phyloP scores from a whole-genome alignment of 2,329 filamentous ascomycete species.

The Alternaria burnsii region DNA sequence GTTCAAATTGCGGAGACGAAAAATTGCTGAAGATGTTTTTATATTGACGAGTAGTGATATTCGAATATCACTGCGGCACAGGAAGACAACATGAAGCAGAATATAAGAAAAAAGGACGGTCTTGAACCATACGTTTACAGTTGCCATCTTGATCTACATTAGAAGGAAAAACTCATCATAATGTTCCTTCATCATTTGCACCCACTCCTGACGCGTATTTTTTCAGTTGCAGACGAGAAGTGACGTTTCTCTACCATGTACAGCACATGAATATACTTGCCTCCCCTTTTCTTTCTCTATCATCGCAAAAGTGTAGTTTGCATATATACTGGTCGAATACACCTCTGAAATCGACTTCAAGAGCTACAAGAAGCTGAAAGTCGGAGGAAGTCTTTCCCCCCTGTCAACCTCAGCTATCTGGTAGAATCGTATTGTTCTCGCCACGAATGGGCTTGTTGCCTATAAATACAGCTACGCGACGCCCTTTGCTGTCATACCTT shows the following conservation, averaged over 20 bases:
- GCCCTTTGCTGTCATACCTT: background rate
- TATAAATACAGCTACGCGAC: background rate
- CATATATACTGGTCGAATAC: too few relatives aligned
- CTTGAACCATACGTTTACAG: background rate
- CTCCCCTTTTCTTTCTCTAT: background rate
- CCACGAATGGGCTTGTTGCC: background rate
- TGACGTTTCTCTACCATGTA: background rate
- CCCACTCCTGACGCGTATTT: background rate
- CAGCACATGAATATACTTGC: background rate
- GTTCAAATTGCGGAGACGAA: background rate
- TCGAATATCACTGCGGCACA: background rate
- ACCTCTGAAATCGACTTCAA: too few relatives aligned
- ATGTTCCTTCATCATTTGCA: background rate
- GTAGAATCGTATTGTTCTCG: background rate
- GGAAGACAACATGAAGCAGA: background rate
- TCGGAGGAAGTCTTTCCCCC: background rate
- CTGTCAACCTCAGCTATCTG: background rate
- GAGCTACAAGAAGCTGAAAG: background rate
- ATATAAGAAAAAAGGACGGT: background rate
- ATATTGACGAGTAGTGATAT: background rate
- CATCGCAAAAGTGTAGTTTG: background rate
- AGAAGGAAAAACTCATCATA: background rate
- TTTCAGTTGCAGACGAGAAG: background rate
- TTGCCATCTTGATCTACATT: background rate
- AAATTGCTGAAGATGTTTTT: background rate